Base-by-base conservation (phyloP, 2,329 filamentous ascomycete species). In the Beauveria pseudobassiana region DNA sequence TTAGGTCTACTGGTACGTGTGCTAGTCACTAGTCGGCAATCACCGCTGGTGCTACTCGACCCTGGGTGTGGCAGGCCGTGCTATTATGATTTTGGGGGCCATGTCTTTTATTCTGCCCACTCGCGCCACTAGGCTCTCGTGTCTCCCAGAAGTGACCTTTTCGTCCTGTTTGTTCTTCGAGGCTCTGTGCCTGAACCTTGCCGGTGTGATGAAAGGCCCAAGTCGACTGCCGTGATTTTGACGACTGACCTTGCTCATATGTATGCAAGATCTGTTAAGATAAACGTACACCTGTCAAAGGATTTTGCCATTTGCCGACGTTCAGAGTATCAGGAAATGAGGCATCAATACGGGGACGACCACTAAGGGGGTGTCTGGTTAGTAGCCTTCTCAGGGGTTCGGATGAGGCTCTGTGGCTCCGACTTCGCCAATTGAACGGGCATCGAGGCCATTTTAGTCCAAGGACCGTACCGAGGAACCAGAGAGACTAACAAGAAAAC, bases 321-420 rank as follows among this genome's bases (percentile, higher is more conserved):
- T 16, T 10, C 18, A 16, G 12, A 26, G 12, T 16, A 48, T 18
- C 5, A 48, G 24, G n/a, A 26, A 2, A 38, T 24, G 51, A 54
- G 51, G 26, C 14, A 34, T 7, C 8, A 28, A 20, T 43, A 26
- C 14, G 3, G 26, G 28, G 14, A 24, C 12, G 34, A 38, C 12
- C 34, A 38, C 30, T 14, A 12, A 2, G 34, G 43, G 30, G 45
- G 45, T 26, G 55, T 58, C 20, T 54, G 30, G 7, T 8, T 49
- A 42, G 43, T 14, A 24, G 30, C 20, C 5, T 16, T 10, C 22
- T 18, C 14, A 12, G 18, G 14, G 28, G 55, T 58, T 26, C 20
- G 55, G 55, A 58, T 58, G 55, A 58, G 55, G 55, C 55, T 58
- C 55, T 42, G 55, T 58, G 55, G 22, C 30, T 58, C 45, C 30